These are phyloP conservation scores for Diaporthe eres DNA, from an alignment of 2,329 filamentous ascomycete genomes.

Conservation along the genomic window DNA sequence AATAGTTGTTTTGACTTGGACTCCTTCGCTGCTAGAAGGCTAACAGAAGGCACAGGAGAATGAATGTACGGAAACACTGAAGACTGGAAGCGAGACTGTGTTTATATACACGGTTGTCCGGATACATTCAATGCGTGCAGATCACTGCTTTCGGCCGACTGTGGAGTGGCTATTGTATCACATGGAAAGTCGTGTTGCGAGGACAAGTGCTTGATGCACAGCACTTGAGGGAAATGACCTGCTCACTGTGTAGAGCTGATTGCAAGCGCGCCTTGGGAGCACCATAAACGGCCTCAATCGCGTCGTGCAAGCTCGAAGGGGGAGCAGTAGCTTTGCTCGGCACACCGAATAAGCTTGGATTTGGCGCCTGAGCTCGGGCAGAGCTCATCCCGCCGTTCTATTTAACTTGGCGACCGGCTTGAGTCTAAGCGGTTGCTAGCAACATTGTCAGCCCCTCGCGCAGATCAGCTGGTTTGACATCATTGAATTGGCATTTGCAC, in stretches of 20 bases:
- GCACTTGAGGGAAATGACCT: not conserved
- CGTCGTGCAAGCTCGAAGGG: not conserved
- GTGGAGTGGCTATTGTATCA: not conserved
- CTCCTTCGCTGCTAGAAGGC: too few relatives aligned
- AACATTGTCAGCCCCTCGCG: not conserved
- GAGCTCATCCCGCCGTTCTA: conserved; percentile 24
- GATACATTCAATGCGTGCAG: not conserved
- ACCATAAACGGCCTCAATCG: not conserved
- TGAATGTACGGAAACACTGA: not conserved
- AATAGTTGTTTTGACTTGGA: too few relatives aligned
- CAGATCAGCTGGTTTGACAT: conserved; percentile 2
- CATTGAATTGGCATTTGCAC: not conserved
- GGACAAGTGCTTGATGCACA: not conserved
- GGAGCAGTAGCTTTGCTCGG: not conserved
- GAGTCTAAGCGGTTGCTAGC: not conserved
- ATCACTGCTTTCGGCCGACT: not conserved
- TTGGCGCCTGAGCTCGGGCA: conserved; percentile 8
- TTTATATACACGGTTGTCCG: not conserved
- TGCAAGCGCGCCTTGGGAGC: not conserved
- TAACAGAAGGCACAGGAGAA: too few relatives aligned
- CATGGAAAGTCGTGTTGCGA: not conserved
- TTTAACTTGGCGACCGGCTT: conserved; percentile 25
- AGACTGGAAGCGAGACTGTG: not conserved
- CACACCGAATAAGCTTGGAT: not conserved
- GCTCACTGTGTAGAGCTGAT: not conserved